Percentiles rank a stretch among this genome's conserved stretches.
These are phyloP conservation scores for Annulohypoxylon moriforme DNA, from an alignment of 495 filamentous ascomycete species.

Conservation along the genomic window DNA sequence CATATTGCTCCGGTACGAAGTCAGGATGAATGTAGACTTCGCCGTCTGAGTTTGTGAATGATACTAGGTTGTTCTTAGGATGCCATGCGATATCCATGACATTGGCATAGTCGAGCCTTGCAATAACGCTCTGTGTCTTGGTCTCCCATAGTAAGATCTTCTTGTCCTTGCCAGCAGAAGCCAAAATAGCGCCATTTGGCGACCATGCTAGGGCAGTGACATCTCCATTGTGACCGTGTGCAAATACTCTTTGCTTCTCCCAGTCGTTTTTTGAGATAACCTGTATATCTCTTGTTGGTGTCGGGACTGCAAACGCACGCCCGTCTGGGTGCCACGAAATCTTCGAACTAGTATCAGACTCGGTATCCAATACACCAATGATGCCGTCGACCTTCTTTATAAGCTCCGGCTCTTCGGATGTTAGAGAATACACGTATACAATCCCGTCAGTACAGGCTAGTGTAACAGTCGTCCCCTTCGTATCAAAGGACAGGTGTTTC, in stretches of 20 bases:
- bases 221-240: constrained; percentile 82
- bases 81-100: constrained; percentile 92
- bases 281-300: constrained; percentile 84
- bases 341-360: constrained; percentile 79
- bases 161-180: constrained; percentile 83
- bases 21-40: constrained; percentile 89
- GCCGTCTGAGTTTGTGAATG: constrained; percentile 90
- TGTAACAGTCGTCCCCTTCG: constrained; percentile 77
- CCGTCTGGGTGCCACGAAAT: constrained; percentile 95
- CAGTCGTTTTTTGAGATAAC: constrained; percentile 87
- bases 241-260: constrained; percentile 82
- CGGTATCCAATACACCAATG: constrained; percentile 80
- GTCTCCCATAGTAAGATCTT: constrained; percentile 90
- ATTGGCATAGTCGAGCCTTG: constrained; percentile 78
- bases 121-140: constrained; percentile 81
- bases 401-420: constrained; percentile 81
- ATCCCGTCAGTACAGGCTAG: constrained; percentile 88
- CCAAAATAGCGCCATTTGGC: constrained; percentile 89
- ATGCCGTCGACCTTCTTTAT: constrained; percentile 86
- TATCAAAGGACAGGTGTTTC: constrained; percentile 91
- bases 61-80: constrained; percentile 84
- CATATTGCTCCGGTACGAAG: constrained; percentile 76
- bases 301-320: constrained; percentile 86
- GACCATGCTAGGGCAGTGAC: constrained; percentile 92
- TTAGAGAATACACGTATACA: constrained; percentile 88